Percentiles rank a stretch among this genome's conserved stretches.
These are phyloP conservation scores for Saccharum officinarum DNA, from an alignment of 176 grass and related monocot species.

Conservation along the genomic window DNA sequence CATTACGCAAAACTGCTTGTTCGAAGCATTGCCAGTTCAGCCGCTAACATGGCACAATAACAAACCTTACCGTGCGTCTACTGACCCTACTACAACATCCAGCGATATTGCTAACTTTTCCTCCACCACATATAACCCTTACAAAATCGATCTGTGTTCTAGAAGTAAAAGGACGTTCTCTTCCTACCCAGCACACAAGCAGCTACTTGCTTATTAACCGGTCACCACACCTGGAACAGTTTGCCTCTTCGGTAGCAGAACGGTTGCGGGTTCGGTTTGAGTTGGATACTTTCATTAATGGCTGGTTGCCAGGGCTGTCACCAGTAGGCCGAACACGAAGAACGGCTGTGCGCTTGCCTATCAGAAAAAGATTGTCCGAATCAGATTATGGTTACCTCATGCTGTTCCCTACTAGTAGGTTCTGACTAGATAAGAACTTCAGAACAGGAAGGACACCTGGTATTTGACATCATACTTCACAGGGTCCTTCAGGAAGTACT, in stretches of 20 bases:
- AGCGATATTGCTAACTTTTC: background rate
- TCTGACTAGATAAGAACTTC: background rate
- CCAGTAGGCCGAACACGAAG: constrained; percentile 67
- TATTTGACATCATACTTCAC: constrained; percentile 83
- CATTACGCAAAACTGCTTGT: background rate
- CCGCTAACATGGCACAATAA: background rate
- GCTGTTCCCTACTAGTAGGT: background rate
- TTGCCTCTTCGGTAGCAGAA: background rate
- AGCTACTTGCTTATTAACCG: background rate
- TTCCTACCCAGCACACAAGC: background rate
- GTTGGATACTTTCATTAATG: constrained; percentile 15
- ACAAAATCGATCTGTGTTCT: background rate
- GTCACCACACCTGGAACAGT: background rate
- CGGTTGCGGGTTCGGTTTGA: background rate
- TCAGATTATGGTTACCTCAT: background rate
- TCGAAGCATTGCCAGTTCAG: background rate
- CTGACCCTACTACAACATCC: constrained; percentile 1
- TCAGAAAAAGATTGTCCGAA: background rate
- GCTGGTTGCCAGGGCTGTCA: constrained; percentile 65
- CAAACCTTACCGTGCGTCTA: background rate
- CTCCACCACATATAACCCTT: background rate
- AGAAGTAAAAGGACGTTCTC: background rate
- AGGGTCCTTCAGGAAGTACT: constrained; percentile 79
- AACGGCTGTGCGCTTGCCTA: constrained; percentile 79
- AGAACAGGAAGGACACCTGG: constrained; percentile 38